Base-by-base conservation (phyloP, 2,329 filamentous ascomycete genomes). In the Scedosporium minutisporum region DNA sequence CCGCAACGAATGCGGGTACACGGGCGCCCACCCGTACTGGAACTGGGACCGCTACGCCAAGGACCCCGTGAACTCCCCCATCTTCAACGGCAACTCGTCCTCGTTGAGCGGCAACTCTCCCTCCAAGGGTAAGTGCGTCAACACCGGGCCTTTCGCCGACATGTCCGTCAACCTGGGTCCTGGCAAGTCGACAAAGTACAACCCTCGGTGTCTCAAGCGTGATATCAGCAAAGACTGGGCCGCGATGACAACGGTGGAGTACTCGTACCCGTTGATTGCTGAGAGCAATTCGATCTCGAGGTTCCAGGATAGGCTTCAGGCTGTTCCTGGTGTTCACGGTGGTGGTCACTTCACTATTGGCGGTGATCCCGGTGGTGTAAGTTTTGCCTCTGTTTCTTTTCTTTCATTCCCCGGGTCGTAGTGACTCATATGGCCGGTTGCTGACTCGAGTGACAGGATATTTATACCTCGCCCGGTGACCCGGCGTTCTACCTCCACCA, bases 121-220 rank as follows among this genome's bases (percentile, higher is more conserved):
- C 64, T 21, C 65, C 71, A 82, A 83, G 46, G 84, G 83, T 23
- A 23, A 55, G 51, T 85, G 82, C 68, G 73, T 86, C 3, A 73
- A 69, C n/a, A 74, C 71, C 0, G 82, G 82, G 0, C 83, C 83
- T 1, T 77, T 84, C 14, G 58, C 58, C 16, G 18, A 29, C 65
- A 72, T 76, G 68, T 69, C 63, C 0, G 72, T 79, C 62, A 77
- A 75, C 63, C 68, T 79, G 1, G 76, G 76, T 0, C 76, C 77
- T 14, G 71, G 72, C 7, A 69, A 67, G 0, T 68, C 68, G 6
- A 69, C 76, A 0, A 67, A 67, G 9, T 76, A 76, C 63, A 78
- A 79, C 67, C 77, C 77, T 1, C 76, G 77, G 55, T 77, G 76
- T 65, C 66, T 79, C 53, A 73, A 73, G 62, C 72, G 76, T 1